phyloP scores from a whole-genome alignment of 176 grass and related monocot genomes.

The Carex cristatella region DNA sequence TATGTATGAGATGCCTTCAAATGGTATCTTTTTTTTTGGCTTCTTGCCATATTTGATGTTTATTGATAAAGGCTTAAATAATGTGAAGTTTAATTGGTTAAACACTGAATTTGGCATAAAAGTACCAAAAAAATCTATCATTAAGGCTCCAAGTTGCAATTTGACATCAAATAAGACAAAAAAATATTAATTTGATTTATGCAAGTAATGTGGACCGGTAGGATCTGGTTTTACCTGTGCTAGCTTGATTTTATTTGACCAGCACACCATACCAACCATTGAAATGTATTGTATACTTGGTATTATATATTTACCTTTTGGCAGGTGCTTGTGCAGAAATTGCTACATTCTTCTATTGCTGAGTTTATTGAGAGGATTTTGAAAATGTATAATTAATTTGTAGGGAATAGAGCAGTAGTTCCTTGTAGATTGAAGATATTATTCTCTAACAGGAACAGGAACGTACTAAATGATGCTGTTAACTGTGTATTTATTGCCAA shows the following conservation, averaged over 20 bases:
- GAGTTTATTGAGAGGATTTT: no score
- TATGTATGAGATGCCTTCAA: not conserved
- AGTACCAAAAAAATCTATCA: no score
- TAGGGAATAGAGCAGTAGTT: not conserved
- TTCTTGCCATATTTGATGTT: not conserved
- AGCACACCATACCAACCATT: not conserved
- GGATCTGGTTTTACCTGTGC: not conserved
- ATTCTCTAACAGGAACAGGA: not conserved
- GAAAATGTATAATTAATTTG: not conserved
- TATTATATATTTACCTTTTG: not conserved
- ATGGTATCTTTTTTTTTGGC: not conserved
- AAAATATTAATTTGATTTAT: not conserved
- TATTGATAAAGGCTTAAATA: not conserved
- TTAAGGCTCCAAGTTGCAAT: not conserved
- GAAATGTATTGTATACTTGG: not conserved
- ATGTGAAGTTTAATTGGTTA: not conserved
- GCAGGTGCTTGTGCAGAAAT: not conserved
- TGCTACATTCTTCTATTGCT: not conserved
- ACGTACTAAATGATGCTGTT: not conserved
- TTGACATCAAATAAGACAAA: not conserved
- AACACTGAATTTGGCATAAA: not conserved
- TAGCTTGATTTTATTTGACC: not conserved
- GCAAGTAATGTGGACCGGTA: not conserved
- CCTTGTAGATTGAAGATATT: not conserved
- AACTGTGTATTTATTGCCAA: not conserved